Evolutionary conservation across 352 stramenopile genomes (phyloP).

Genomic region (Globisporangium orthogonon): DNA sequence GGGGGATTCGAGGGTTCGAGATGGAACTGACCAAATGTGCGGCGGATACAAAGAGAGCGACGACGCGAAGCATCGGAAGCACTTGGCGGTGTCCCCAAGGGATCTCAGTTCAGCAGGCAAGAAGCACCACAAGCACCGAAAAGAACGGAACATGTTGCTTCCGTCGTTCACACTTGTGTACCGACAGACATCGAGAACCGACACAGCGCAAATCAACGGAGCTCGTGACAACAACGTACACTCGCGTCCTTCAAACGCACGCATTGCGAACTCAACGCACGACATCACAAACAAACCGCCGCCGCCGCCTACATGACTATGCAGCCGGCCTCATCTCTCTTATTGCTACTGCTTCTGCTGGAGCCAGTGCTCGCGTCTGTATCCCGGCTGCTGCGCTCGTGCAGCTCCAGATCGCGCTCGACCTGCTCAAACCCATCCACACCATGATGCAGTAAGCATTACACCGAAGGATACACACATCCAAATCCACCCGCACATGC

Average conservation of each 20-base stretch:
- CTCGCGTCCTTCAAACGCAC: neutral
- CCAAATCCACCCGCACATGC: neutral
- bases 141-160: neutral
- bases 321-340: slow-evolving; percentile 3
- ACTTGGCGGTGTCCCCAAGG: too few species aligned
- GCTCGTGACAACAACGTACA: neutral
- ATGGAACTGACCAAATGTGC: too few species aligned
- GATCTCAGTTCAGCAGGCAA: too few species aligned
- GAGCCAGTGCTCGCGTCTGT: neutral
- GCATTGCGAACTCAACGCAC: neutral
- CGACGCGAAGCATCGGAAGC: too few species aligned
- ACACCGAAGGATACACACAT: slow-evolving; percentile 8
- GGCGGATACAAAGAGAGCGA: too few species aligned
- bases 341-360: neutral
- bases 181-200: too few species aligned
- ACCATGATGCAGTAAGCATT: neutral
- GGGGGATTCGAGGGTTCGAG: too few species aligned
- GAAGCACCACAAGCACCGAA: too few species aligned
- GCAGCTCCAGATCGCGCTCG: slow-evolving; percentile 22
- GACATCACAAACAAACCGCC: neutral
- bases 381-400: neutral
- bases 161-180: too few species aligned
- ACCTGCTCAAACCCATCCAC: slow-evolving; percentile 16
- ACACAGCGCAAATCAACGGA: too few species aligned
- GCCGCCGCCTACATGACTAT: slow-evolving; percentile 11